Base-by-base conservation (phyloP, 192 early-diverging fungal genomes). In the Pilaira anomala region DNA sequence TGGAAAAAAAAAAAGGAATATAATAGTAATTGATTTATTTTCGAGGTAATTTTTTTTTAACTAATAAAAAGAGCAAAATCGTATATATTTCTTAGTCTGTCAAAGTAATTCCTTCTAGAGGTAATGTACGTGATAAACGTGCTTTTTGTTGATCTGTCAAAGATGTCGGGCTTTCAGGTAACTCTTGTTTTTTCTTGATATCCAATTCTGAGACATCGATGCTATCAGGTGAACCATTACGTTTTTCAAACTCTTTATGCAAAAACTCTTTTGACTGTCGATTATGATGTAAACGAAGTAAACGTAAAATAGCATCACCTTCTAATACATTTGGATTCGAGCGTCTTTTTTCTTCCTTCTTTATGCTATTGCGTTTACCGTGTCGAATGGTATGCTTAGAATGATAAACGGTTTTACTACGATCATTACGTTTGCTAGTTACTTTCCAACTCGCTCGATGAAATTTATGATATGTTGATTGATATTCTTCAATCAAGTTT, bases 401-500 rank as follows among this genome's bases (percentile, higher is more conserved):
- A 19, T 70, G 68, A 56, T 75, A 75, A 2, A 75, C 68, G 0
- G 73, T 62, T 45, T 75, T 75, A 44, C 68, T 70, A 19, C 73
- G 63, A 19, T 75, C 73, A 62, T 56, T 64, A 66, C 67, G 69
- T 52, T 55, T 73, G 48, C 26, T 67, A 28, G 44, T 21, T 51
- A 63, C 64, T 30, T 51, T 69, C 49, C 63, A 69, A 51, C 40
- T 76, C 39, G 40, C 60, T 65, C 40, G 76, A 12, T 6, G 28
- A 55, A 9, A 36, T 26, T 21, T 65, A 53, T 54, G 70, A 24
- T 44, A 62, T 3, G 8, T 69, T 24, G 36, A 56, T 5, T 69
- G 73, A 49, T 92, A 92, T 48, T 81, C 82, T 44, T 80, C 74
- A 12, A 88, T 85, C 24, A 92, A 76, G 30, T 81, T 76, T 45